phyloP scores from a whole-genome alignment of 768 basidiomycete species.

The Boletus bicolor region DNA sequence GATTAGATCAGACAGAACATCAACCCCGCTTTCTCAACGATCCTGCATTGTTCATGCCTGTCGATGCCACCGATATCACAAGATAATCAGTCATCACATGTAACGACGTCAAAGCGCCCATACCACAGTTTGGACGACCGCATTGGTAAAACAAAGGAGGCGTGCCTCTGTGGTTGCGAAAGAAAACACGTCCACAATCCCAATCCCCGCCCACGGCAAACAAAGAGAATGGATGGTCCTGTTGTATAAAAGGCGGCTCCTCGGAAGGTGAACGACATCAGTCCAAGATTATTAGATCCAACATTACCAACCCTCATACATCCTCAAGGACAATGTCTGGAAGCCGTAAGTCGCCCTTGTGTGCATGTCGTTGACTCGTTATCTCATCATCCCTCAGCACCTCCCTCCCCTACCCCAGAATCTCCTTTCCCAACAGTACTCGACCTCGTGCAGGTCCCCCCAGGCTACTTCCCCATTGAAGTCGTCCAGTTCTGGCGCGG shows the following conservation, averaged over 20 bases:
- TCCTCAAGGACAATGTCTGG: neutral
- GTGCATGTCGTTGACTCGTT: neutral
- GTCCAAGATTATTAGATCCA: neutral
- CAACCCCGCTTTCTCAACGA: neutral
- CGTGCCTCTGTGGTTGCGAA: neutral
- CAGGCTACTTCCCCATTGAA: slow-evolving; percentile 21
- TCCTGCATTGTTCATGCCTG: neutral
- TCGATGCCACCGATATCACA: neutral
- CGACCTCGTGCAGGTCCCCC: slow-evolving; percentile 17
- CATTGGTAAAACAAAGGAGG: slow-evolving; percentile 2
- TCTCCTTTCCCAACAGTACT: slow-evolving; percentile 11
- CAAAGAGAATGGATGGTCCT: neutral
- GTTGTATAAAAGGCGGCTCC: slow-evolving; percentile 6
- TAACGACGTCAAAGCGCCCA: neutral
- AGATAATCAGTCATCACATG: neutral
- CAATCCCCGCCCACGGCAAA: neutral
- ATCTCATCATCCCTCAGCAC: neutral
- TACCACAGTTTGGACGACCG: neutral
- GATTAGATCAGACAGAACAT: neutral
- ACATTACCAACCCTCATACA: neutral
- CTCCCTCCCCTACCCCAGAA: neutral
- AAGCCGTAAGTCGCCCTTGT: neutral
- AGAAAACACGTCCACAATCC: neutral
- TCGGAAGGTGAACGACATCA: neutral
- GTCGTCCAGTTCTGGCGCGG: slow-evolving; percentile 30